A percentile compares a stretch with the other conserved stretches of the same genome.
Evolutionary conservation across 2,329 filamentous ascomycete species (phyloP).

Genomic region (Colletotrichum limetticola): DNA sequence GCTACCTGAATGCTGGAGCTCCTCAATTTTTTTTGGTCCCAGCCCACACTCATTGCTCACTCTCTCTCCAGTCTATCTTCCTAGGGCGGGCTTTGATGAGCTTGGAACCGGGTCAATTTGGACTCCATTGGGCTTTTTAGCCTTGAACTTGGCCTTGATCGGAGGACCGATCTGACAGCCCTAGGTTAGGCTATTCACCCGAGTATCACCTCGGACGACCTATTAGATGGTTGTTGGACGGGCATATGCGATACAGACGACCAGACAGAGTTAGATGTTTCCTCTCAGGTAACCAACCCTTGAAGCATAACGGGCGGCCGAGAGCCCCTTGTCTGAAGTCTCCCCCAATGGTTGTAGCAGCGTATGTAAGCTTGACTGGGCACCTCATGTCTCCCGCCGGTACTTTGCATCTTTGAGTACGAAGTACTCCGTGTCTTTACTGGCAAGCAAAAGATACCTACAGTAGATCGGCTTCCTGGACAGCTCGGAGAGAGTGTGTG

Average conservation of each 20-base stretch:
- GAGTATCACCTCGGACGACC: background rate
- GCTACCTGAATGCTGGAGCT: background rate
- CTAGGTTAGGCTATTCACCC: background rate
- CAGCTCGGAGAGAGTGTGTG: background rate
- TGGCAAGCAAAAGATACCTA: background rate
- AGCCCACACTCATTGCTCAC: background rate
- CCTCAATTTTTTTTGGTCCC: slow-evolving; percentile 28
- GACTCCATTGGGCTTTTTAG: background rate
- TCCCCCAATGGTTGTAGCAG: slow-evolving; percentile 19
- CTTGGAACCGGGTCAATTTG: background rate
- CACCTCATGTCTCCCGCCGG: background rate
- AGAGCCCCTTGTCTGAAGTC: background rate
- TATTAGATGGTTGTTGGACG: background rate
- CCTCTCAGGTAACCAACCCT: background rate
- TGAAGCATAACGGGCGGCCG: background rate
- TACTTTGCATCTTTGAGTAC: slow-evolving; percentile 2
- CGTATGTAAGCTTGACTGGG: slow-evolving; percentile 24
- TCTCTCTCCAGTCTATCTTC: background rate
- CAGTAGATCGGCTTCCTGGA: background rate
- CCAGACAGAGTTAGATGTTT: background rate
- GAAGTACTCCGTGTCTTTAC: background rate
- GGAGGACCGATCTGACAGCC: background rate
- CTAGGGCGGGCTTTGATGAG: slow-evolving; percentile 22
- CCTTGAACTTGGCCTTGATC: background rate
- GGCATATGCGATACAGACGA: background rate